phyloP scores from a whole-genome alignment of 331 rosid genomes.

The Arachis monticola region DNA sequence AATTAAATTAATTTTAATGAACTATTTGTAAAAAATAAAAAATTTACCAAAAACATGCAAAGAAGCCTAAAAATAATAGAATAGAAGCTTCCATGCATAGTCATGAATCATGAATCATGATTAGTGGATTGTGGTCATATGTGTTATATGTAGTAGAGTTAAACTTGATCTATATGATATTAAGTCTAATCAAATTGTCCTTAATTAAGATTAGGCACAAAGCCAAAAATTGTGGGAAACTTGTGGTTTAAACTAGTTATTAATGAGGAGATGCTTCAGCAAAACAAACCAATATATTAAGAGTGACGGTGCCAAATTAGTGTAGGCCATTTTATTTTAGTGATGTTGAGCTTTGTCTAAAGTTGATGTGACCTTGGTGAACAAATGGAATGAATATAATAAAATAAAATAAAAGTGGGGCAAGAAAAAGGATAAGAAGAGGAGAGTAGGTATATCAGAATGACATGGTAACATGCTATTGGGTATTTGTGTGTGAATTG shows the following conservation, averaged over 20 bases:
- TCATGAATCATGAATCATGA: too few relatives aligned
- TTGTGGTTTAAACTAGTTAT: neutral
- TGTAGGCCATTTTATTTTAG: slow-evolving; percentile 1
- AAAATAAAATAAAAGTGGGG: neutral
- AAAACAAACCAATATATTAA: neutral
- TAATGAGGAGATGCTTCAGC: neutral
- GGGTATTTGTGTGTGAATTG: neutral
- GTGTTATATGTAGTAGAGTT: too few relatives aligned
- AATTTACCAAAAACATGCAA: too few relatives aligned
- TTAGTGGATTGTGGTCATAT: too few relatives aligned
- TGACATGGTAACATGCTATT: neutral
- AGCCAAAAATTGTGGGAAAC: neutral
- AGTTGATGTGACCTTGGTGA: slow-evolving; percentile 39
- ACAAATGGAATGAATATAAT: neutral
- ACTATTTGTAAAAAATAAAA: too few relatives aligned
- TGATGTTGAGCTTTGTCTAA: slow-evolving; percentile 33
- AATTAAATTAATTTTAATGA: too few relatives aligned
- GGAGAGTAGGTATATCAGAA: slow-evolving; percentile 1
- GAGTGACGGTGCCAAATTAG: slow-evolving; percentile 35
- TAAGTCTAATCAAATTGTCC: too few relatives aligned
- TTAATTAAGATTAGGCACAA: neutral
- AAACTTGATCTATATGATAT: too few relatives aligned
- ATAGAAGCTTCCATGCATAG: too few relatives aligned
- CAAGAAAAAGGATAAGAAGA: neutral
- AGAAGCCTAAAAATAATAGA: too few relatives aligned